Percentiles rank a stretch among this genome's conserved stretches.
Conservation (phyloP, 805 yeast genomes). For the Lachancea lanzarotensis region DNA sequence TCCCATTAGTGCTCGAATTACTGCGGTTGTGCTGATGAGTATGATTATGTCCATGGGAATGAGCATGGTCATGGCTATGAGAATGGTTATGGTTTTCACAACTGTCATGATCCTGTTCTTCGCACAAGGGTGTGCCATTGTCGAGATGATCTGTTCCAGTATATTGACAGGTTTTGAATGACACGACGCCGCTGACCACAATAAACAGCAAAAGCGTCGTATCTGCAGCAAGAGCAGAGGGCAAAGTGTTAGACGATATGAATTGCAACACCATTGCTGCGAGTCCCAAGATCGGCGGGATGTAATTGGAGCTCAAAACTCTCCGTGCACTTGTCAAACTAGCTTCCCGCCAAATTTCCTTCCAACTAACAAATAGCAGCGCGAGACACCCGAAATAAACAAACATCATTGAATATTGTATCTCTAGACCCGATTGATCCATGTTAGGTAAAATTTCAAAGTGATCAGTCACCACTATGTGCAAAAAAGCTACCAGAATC, state of each 20-base stretch:
- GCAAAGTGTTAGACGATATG: slow-evolving; percentile 28
- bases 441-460: neutral
- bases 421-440: slow-evolving; percentile 3
- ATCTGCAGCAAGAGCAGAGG: slow-evolving; percentile 12
- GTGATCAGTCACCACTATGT: slow-evolving; percentile 2
- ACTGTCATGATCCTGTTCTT: slow-evolving; percentile 1
- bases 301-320: slow-evolving; percentile 8
- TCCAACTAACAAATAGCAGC: slow-evolving; percentile 23
- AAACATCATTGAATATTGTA: slow-evolving; percentile 27
- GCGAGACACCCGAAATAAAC: slow-evolving; percentile 28
- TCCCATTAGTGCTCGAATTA: neutral
- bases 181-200: slow-evolving; percentile 6
- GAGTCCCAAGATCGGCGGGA: slow-evolving; percentile 24
- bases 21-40: neutral
- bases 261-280: slow-evolving; percentile 32
- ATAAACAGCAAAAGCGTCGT: slow-evolving; percentile 15
- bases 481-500: neutral
- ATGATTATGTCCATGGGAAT: slow-evolving; percentile 5
- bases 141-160: slow-evolving; percentile 4
- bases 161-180: neutral
- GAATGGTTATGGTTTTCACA: slow-evolving; percentile 7
- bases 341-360: slow-evolving; percentile 17
- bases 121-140: slow-evolving; percentile 1
- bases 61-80: slow-evolving; percentile 10
- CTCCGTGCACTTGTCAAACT: neutral